Evolutionary conservation across 164 flowering plant genomes (phyloP).

Genomic region (Berberis vulgaris): DNA sequence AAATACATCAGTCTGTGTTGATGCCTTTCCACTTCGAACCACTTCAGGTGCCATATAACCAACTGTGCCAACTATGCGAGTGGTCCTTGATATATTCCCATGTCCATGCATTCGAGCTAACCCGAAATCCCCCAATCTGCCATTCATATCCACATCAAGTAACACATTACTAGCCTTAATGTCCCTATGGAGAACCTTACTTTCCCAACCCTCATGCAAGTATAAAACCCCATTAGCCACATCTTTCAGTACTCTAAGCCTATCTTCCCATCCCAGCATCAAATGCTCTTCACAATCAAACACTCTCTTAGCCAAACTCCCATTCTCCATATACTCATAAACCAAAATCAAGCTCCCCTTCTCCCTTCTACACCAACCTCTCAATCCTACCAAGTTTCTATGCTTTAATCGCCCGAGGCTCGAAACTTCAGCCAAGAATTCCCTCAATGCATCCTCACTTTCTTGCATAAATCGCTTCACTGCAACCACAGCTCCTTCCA

Average conservation of each 20-base stretch:
- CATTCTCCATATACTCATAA: conserved; percentile 67
- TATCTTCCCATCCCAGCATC: conserved; percentile 32
- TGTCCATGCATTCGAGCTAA: conserved; percentile 55
- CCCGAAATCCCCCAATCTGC: conserved; percentile 64
- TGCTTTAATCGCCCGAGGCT: conserved; percentile 63
- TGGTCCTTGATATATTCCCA: conserved; percentile 31
- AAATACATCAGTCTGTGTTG: conserved; percentile 47
- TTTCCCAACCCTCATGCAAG: conserved; percentile 65
- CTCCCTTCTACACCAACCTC: conserved; percentile 71
- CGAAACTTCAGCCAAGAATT: conserved; percentile 55
- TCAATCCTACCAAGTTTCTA: conserved; percentile 50
- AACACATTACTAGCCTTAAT: conserved; percentile 68
- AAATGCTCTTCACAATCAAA: conserved; percentile 33
- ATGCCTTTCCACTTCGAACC: conserved; percentile 42
- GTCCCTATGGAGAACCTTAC: conserved; percentile 57
- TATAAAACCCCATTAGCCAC: conserved; percentile 53
- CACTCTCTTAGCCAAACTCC: conserved; percentile 53
- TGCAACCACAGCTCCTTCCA: conserved; percentile 46
- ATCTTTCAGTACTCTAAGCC: conserved; percentile 41
- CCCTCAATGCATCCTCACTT: conserved; percentile 38
- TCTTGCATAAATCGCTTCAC: conserved; percentile 49
- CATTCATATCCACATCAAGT: conserved; percentile 59
- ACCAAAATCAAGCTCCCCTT: conserved; percentile 43
- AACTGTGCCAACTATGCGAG: conserved; percentile 53
- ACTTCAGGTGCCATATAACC: conserved; percentile 70